A percentile compares a stretch with the other conserved stretches of the same genome.
These are phyloP conservation scores for Chalaropsis ovoidea DNA, from an alignment of 2,329 filamentous ascomycete genomes.

Conservation along the genomic window DNA sequence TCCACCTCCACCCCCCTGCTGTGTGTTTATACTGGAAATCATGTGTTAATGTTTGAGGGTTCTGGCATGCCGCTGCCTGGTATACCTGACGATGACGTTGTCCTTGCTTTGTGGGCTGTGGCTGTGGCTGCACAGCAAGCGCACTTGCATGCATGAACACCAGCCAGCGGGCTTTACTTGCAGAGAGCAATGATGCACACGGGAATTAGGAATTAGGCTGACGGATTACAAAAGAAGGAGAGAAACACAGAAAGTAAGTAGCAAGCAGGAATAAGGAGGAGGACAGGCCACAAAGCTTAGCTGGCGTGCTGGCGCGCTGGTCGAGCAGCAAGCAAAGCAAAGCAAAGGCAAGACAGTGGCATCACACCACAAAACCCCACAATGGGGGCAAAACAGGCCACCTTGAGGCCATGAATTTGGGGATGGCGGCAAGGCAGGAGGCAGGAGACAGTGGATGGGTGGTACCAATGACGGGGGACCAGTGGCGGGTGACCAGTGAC, in stretches of 20 bases:
- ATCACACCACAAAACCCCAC: constrained; percentile 17
- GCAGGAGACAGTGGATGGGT: too few species aligned
- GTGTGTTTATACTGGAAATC: background rate
- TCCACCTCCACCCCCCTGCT: background rate
- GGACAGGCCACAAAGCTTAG: background rate
- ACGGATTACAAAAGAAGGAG: background rate
- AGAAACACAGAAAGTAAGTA: background rate
- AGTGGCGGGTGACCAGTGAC: too few species aligned
- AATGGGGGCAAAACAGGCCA: constrained; percentile 18
- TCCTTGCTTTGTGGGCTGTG: background rate
- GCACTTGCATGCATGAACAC: background rate
- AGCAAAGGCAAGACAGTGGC: background rate
- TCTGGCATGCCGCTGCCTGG: background rate
- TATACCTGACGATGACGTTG: background rate
- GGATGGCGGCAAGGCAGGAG: background rate
- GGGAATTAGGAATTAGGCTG: background rate
- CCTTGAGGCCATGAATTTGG: constrained; percentile 9
- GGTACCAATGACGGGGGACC: too few species aligned
- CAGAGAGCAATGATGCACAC: background rate
- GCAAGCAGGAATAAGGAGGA: background rate
- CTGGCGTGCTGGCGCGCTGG: background rate
- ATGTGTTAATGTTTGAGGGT: background rate
- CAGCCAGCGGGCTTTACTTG: background rate
- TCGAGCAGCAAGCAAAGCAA: background rate
- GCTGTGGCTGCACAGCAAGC: constrained; percentile 1